Evolutionary conservation across 2,329 filamentous ascomycete genomes (phyloP).

Genomic region (Myriosclerotinia curreyana): DNA sequence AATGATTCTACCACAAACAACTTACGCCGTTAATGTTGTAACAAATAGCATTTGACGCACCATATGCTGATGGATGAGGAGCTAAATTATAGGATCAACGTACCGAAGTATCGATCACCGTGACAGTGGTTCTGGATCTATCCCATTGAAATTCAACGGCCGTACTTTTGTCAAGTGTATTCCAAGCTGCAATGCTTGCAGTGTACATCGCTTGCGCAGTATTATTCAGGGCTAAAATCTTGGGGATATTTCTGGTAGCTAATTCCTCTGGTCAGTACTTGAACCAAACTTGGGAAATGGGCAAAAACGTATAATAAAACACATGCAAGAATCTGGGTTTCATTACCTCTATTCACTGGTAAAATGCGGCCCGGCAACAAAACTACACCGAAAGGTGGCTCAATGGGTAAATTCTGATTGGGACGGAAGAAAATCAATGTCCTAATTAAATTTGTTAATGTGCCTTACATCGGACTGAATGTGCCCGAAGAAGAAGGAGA

Average conservation of each 20-base stretch:
- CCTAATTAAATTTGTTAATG: too few species aligned
- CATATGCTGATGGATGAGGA: constrained; percentile 15
- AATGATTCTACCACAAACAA: constrained; percentile 26
- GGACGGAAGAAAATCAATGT: background rate
- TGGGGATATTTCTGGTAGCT: constrained; percentile 5
- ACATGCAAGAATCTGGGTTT: background rate
- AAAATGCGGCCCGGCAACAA: constrained; percentile 1
- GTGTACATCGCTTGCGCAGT: constrained; percentile 4
- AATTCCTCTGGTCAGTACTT: background rate
- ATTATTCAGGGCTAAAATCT: background rate
- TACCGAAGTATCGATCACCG: constrained; percentile 17
- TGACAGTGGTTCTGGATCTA: constrained; percentile 14
- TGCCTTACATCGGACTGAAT: too few species aligned
- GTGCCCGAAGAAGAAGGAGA: too few species aligned
- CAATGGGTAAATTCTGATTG: constrained; percentile 12
- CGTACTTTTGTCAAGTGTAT: background rate
- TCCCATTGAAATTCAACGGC: constrained; percentile 14
- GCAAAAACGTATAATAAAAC: background rate
- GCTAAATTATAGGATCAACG: background rate
- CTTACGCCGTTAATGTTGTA: constrained; percentile 22
- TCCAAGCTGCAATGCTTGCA: constrained; percentile 13
- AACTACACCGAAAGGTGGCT: background rate
- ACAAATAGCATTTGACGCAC: constrained; percentile 19
- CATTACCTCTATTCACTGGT: too few species aligned
- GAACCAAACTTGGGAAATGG: background rate